These are phyloP conservation scores for Thielaviopsis musarum DNA, from an alignment of 2,329 filamentous ascomycete species.

Conservation along the genomic window DNA sequence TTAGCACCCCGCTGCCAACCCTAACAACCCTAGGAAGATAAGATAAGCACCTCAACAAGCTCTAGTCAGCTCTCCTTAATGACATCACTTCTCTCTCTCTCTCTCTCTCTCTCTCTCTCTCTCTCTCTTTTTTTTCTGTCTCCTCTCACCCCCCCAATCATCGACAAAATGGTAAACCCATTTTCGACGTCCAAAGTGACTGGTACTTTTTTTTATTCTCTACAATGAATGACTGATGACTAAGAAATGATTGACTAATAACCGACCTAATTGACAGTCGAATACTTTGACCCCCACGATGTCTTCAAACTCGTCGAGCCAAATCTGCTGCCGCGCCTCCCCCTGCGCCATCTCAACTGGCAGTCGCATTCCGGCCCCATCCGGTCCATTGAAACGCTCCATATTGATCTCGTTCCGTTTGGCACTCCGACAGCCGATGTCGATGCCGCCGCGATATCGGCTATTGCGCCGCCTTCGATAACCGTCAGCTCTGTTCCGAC, in stretches of 20 bases:
- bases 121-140: not conserved
- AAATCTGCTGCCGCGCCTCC: slow-evolving; percentile 61
- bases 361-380: slow-evolving; percentile 84
- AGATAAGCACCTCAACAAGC: not conserved
- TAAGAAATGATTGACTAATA: too few relatives aligned
- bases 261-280: too few relatives aligned
- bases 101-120: too few relatives aligned
- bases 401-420: slow-evolving; percentile 68
- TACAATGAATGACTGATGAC: not conserved
- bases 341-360: slow-evolving; percentile 87
- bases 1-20: too few relatives aligned
- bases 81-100: too few relatives aligned
- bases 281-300: slow-evolving; percentile 87
- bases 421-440: slow-evolving; percentile 28
- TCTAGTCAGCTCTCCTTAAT: not conserved
- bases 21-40: not conserved
- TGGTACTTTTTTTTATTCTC: slow-evolving; percentile 29
- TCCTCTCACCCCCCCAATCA: not conserved
- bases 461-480: not conserved
- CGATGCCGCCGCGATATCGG: slow-evolving; percentile 20
- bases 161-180: slow-evolving; percentile 40
- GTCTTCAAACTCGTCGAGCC: slow-evolving; percentile 70
- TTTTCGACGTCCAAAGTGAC: slow-evolving; percentile 63
- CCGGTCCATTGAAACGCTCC: slow-evolving; percentile 82
- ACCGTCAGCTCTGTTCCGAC: slow-evolving; percentile 14